Base-by-base conservation (phyloP, 1,284 basidiomycete genomes). In the Leccinum fallax region DNA sequence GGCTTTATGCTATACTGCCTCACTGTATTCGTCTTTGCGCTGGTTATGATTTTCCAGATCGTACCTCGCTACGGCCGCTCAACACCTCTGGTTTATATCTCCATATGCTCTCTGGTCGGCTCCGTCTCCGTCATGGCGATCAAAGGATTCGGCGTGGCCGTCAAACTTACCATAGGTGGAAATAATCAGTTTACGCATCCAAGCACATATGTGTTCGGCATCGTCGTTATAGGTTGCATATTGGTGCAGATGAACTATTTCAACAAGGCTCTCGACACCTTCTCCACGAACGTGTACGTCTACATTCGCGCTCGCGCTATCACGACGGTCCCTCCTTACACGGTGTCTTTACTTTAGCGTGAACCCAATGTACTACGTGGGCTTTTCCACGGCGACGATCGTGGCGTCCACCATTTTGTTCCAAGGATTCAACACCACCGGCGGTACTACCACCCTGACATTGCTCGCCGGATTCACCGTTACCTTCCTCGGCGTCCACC, bases 241-340 rank as follows among this genome's bases (percentile, higher is more conserved):
- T 74, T 97, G 58, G 87, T 97, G 2, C 96, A 98, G 79, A 96
- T 97, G 93, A 97, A 98, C 80, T 99, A 97, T 81, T 98, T 98
- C 80, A 99, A 98, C 83, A 98, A 98, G 75, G 97, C 97, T 0
- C 84, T 99, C 58, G 97, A 98, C 74, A 94, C 90, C 2, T 99
- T 98, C 78, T 95, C 94, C 5, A 98, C 97, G 52, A 99, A 98
- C 74, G 94, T 98, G 93, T 95, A 83, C 69, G 94, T 85, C 19
- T 55, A 8, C 38, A 28, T 51, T 16, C 24, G 40, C 38, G 16
- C 3, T 34, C 53, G 52, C 46, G 28, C 53, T 48, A 32, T 19
- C 34, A 55, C 21, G 36, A 56, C 40, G 43, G 11, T 36, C 54
- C 38, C 4, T 43, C 43, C 64, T 69, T 64, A 72, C 55, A 28